These are phyloP conservation scores for Aspergillus carbonarius DNA, from an alignment of 2,329 filamentous ascomycete species.

Conservation along the genomic window DNA sequence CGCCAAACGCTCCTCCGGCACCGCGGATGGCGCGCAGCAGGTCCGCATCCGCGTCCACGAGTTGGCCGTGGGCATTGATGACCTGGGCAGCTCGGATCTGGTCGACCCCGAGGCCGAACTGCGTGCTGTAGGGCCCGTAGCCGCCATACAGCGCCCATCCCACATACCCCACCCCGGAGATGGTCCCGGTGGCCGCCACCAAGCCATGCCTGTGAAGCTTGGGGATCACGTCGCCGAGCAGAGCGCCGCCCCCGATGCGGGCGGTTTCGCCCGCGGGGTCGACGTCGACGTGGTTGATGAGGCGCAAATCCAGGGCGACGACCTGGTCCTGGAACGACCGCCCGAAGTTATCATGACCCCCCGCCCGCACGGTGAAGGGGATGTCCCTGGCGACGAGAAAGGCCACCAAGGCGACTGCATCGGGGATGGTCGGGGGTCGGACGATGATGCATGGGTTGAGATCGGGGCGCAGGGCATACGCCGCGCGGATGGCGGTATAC, in stretches of 20 bases:
- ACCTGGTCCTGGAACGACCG: neutral
- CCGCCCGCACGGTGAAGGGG: neutral
- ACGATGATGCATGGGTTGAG: neutral
- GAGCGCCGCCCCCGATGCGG: neutral
- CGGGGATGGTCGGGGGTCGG: neutral
- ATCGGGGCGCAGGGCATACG: neutral
- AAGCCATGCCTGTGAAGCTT: neutral
- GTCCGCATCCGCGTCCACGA: neutral
- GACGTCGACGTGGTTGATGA: neutral
- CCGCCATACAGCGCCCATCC: conserved; percentile 38
- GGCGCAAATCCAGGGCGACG: neutral
- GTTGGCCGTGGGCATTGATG: neutral
- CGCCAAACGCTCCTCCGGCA: neutral
- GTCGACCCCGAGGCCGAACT: conserved; percentile 36
- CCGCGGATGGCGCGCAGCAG: neutral
- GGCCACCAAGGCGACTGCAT: neutral
- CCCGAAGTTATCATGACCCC: neutral
- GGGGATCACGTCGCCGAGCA: neutral
- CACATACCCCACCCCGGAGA: conserved; percentile 30
- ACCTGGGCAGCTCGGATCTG: conserved; percentile 32
- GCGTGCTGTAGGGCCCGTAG: conserved; percentile 30
- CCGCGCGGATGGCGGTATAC: neutral
- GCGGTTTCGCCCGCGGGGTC: neutral
- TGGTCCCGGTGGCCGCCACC: conserved; percentile 8
- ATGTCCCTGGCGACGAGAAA: neutral